Base-by-base conservation (phyloP, 139 green algal genomes). In the Coelastrella sp. region DNA sequence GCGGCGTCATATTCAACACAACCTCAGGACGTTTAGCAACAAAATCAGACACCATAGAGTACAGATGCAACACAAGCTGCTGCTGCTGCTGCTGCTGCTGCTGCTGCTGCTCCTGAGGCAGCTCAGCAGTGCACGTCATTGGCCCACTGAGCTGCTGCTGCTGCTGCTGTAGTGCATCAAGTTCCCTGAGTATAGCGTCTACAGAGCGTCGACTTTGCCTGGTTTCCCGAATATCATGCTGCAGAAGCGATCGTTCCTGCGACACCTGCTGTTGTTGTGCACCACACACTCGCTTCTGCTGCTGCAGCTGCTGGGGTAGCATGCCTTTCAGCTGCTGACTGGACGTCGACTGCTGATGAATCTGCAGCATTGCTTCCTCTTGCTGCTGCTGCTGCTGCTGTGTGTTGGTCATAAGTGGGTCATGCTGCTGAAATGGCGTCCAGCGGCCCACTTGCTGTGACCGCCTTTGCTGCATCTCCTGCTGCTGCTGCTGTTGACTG, bases 341-440 rank as follows among this genome's bases (percentile, higher is more conserved):
- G 25, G 25, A 7, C 25, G 8, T 9, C n/a, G 74, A 8, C 57
- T 81, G 74, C 74, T 81, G 74, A 24, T 66, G 35, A 66, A 20
- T 10, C 10, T 59, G 17, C 7, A 22, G 78, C 49, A 7, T 20
- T 20, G 20, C 5, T 22, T 24, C 24, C 76, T 83, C 27, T 15
- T 83, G 76, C 27, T 15, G 4, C 11, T 61, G 27, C 76, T 83
- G 70, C 70, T 49, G 78, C 78, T 84, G 78, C 78, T 82, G 25
- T 22, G 24, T 19, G 6, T 82, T 25, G 14, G 4, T 27, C 75
- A 60, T 57, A 7, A 57, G 35, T 49, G 35, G 35, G 35, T 49
- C 20, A 7, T 27, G 75, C 70, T 78, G 19, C 7, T 24, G 19
- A 24, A 12, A 22, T 78, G 14, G 70, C 11, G 70, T 24, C 20